A percentile compares a stretch with the other conserved stretches of the same genome.
phyloP scores from a whole-genome alignment of 768 basidiomycete genomes.

The Mycena capillaripes region DNA sequence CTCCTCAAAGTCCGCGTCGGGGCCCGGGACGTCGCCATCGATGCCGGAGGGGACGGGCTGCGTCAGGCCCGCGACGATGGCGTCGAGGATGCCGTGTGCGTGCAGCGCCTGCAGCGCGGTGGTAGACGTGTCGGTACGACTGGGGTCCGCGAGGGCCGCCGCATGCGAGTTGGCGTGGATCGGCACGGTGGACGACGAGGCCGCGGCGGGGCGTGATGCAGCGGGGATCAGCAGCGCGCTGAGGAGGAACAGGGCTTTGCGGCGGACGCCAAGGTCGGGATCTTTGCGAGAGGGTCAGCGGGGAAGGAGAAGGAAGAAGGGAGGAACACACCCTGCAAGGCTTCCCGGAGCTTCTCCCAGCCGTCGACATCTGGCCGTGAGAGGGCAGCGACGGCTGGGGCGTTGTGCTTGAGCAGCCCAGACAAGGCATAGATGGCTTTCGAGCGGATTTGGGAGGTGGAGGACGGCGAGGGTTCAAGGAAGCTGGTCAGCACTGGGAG shows the following conservation, averaged over 20 bases:
- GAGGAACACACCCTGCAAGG: constrained; percentile 69
- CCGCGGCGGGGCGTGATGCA: constrained; percentile 34
- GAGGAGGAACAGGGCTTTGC: constrained; percentile 85
- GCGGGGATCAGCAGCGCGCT: constrained; percentile 75
- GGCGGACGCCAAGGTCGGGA: constrained; percentile 80
- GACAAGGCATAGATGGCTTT: constrained; percentile 89
- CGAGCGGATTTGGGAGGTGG: constrained; percentile 71
- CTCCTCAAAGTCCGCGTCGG: constrained; percentile 76
- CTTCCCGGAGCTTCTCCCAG: constrained; percentile 72
- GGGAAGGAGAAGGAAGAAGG: neutral
- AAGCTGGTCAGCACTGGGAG: constrained; percentile 74
- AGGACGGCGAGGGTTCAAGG: constrained; percentile 64
- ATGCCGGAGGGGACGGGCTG: constrained; percentile 73
- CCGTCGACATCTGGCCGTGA: constrained; percentile 63
- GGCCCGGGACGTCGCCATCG: constrained; percentile 73
- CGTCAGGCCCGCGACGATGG: constrained; percentile 65
- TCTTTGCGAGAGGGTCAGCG: constrained; percentile 58
- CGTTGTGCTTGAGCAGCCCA: constrained; percentile 83
- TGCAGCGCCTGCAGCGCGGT: constrained; percentile 64
- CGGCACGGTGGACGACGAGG: constrained; percentile 41
- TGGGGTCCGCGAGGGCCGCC: constrained; percentile 69
- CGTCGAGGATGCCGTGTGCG: constrained; percentile 59
- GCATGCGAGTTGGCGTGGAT: constrained; percentile 85
- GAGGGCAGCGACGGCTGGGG: constrained; percentile 71
- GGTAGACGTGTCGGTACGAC: constrained; percentile 64